Percentiles rank a stretch among this genome's conserved stretches.
These are phyloP conservation scores for Xylaria grammica DNA, from an alignment of 495 filamentous ascomycete species.

Conservation along the genomic window DNA sequence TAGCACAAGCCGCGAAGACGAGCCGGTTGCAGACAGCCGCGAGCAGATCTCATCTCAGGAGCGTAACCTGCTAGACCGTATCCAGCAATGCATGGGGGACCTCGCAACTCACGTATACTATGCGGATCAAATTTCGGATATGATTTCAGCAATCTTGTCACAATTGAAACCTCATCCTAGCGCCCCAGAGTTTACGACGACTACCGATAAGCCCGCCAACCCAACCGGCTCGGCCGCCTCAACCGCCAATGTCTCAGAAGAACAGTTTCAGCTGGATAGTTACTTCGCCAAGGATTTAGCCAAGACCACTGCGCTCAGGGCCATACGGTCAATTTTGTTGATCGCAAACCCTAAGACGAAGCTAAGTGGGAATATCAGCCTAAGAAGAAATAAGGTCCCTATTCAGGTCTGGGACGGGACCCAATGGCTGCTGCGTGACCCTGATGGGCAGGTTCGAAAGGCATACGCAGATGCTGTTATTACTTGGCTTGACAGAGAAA, in stretches of 20 bases:
- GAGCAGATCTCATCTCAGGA: conserved; percentile 39
- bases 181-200: conserved; percentile 43
- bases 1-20: conserved; percentile 27
- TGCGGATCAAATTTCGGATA: conserved; percentile 89
- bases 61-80: conserved; percentile 63
- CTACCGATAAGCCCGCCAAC: conserved; percentile 46
- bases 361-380: conserved; percentile 62
- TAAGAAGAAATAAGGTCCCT: conserved; percentile 73
- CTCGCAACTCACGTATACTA: conserved; percentile 95
- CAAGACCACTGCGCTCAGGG: conserved; percentile 75
- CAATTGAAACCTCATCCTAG: conserved; percentile 70
- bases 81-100: conserved; percentile 80
- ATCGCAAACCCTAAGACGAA: conserved; percentile 73
- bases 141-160: conserved; percentile 77
- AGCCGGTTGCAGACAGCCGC: conserved; percentile 30
- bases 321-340: conserved; percentile 77
- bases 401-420: conserved; percentile 89
- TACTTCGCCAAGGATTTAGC: conserved; percentile 78
- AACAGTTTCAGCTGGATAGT: conserved; percentile 53
- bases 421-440: conserved; percentile 83
- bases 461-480: conserved; percentile 83
- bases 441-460: conserved; percentile 73
- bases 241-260: conserved; percentile 38
- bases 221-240: conserved; percentile 33
- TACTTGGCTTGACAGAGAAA: conserved; percentile 82